These are phyloP conservation scores for Cucurbita maxima DNA, from an alignment of 306 rosid genomes.

Conservation along the genomic window DNA sequence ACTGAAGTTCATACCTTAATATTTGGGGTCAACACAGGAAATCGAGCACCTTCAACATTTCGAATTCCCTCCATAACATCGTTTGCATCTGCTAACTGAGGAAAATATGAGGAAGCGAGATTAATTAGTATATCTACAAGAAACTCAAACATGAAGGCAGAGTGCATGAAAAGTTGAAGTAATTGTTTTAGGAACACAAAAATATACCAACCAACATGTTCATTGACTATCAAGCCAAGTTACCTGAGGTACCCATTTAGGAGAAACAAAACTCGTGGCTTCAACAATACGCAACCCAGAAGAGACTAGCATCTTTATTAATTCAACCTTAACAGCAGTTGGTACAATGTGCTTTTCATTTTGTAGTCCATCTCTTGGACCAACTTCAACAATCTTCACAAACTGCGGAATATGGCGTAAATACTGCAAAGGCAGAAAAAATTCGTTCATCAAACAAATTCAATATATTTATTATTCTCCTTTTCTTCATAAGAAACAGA, in stretches of 20 bases:
- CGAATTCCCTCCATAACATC: slow-evolving; percentile 60
- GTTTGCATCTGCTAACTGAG: slow-evolving; percentile 85
- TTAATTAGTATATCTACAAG: background rate
- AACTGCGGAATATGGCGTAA: slow-evolving; percentile 40
- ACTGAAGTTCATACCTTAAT: slow-evolving; percentile 45
- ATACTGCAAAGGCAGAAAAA: slow-evolving; percentile 17
- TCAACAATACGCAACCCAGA: slow-evolving; percentile 71
- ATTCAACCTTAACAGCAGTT: slow-evolving; percentile 53
- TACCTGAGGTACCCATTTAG: slow-evolving; percentile 97
- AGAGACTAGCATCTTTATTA: slow-evolving; percentile 66
- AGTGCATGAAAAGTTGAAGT: background rate
- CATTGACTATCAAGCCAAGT: background rate
- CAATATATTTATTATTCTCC: too few relatives aligned
- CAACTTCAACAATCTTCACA: slow-evolving; percentile 89
- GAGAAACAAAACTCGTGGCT: slow-evolving; percentile 91
- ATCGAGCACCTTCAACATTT: slow-evolving; percentile 51
- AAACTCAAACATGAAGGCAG: background rate
- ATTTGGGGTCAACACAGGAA: slow-evolving; percentile 80
- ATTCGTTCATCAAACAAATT: slow-evolving; percentile 8
- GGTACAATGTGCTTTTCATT: slow-evolving; percentile 75
- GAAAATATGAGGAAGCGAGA: background rate
- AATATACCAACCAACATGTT: background rate
- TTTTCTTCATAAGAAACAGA: background rate
- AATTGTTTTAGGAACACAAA: background rate
- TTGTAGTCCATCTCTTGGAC: slow-evolving; percentile 88